Evolutionary conservation across 495 filamentous ascomycete species (phyloP).

Genomic region (Mycothermus thermophilus): DNA sequence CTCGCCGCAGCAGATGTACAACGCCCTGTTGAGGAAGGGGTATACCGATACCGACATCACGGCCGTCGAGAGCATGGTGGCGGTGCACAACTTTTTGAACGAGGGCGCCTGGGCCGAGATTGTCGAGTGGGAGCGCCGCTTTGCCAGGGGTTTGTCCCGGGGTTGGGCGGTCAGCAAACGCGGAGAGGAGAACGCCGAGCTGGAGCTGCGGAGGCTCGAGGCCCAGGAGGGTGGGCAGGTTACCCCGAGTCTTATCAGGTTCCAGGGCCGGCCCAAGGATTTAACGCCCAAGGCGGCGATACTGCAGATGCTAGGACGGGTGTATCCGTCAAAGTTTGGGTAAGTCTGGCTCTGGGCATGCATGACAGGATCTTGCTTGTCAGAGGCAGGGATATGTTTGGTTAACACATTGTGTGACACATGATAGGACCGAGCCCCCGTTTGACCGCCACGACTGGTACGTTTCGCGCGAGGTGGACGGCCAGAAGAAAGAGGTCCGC

Average conservation of each 20-base stretch:
- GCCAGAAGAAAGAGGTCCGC: constrained; percentile 55
- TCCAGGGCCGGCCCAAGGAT: constrained; percentile 78
- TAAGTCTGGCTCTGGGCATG: constrained; percentile 27
- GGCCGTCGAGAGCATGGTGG: constrained; percentile 93
- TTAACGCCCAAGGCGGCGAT: constrained; percentile 81
- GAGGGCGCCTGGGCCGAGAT: constrained; percentile 96
- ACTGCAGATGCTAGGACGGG: constrained; percentile 57
- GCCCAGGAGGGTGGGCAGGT: constrained; percentile 21
- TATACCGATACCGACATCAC: constrained; percentile 87
- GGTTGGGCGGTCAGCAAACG: constrained; percentile 64
- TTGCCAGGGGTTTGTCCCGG: constrained; percentile 50
- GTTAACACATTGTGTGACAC: constrained; percentile 1
- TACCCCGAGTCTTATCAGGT: constrained; percentile 61
- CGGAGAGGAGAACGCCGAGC: constrained; percentile 46
- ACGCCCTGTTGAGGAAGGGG: constrained; percentile 88
- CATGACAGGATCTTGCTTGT: no score
- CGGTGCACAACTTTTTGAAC: constrained; percentile 94
- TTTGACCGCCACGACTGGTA: constrained; percentile 99
- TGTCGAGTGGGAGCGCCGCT: constrained; percentile 77
- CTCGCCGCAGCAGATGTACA: constrained; percentile 98
- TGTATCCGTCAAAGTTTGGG: constrained; percentile 69
- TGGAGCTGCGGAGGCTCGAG: constrained; percentile 21
- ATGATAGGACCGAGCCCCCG: constrained; percentile 58
- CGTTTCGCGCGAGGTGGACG: constrained; percentile 53
- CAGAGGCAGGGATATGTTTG: no score